Evolutionary conservation across 129 eudicot species (phyloP).

Genomic region (Pulicaria dysenterica): DNA sequence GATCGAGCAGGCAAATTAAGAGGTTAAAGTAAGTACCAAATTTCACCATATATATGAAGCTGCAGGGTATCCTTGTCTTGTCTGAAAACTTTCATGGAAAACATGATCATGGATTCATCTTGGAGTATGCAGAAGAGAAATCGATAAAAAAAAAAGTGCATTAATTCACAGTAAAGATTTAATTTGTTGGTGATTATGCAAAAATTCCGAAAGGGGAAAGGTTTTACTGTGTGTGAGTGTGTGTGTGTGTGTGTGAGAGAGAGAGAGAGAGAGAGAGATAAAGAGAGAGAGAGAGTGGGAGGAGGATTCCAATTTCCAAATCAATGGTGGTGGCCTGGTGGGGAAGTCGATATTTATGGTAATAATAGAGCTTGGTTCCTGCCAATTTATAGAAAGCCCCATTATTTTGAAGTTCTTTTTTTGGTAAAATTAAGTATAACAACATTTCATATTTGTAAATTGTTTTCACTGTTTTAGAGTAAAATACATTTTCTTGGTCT

Average conservation of each 20-base stretch:
- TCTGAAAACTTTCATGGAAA: slow-evolving; percentile 17
- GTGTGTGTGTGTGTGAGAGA: no score
- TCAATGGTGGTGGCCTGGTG: slow-evolving; percentile 14
- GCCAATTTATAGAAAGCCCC: not conserved
- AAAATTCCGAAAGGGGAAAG: slow-evolving; percentile 1
- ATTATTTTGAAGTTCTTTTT: no score
- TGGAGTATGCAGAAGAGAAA: not conserved
- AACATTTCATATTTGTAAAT: no score
- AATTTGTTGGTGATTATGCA: not conserved
- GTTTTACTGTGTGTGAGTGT: not conserved
- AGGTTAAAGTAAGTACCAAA: not conserved
- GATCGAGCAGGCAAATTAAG: not conserved
- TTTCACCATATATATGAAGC: not conserved
- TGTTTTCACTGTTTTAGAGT: no score
- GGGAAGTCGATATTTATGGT: slow-evolving; percentile 21
- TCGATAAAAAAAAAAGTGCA: slow-evolving; percentile 6
- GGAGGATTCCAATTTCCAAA: not conserved
- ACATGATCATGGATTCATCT: not conserved
- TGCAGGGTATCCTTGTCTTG: not conserved
- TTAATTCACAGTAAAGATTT: not conserved
- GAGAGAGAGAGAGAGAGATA: not conserved
- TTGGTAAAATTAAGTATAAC: no score
- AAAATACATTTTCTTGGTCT: no score
- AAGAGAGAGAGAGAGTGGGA: not conserved
- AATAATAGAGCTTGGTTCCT: slow-evolving; percentile 16